These are phyloP conservation scores for Ogataea populi-albae DNA, from an alignment of 805 yeast species.

Conservation along the genomic window DNA sequence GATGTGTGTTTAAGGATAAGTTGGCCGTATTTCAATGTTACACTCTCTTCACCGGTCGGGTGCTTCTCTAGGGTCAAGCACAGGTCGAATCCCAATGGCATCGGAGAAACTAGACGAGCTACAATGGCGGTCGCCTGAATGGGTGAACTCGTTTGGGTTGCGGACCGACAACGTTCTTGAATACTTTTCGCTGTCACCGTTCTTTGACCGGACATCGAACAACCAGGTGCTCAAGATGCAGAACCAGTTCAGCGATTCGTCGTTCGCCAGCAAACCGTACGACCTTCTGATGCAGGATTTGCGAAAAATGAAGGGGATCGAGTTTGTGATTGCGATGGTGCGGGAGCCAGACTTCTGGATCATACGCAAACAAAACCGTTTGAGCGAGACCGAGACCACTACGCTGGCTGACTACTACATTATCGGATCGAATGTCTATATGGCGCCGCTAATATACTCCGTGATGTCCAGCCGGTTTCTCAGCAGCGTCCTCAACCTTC, in stretches of 20 bases:
- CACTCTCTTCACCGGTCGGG: too few relatives aligned
- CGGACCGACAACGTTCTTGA: slow-evolving; percentile 89
- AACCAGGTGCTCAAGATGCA: slow-evolving; percentile 97
- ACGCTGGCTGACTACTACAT: slow-evolving; percentile 79
- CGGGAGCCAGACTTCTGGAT: slow-evolving; percentile 94
- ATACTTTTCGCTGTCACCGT: slow-evolving; percentile 91
- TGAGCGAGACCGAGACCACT: slow-evolving; percentile 47
- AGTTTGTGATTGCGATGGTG: slow-evolving; percentile 69
- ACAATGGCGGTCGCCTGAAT: slow-evolving; percentile 97
- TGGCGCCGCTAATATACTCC: slow-evolving; percentile 77
- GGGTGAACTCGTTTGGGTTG: slow-evolving; percentile 88
- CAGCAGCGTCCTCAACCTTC: slow-evolving; percentile 43
- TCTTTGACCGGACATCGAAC: slow-evolving; percentile 89
- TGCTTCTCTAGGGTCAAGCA: too few relatives aligned
- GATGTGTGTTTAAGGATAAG: too few relatives aligned
- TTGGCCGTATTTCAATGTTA: too few relatives aligned
- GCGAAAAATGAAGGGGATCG: slow-evolving; percentile 77
- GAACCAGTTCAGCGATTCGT: slow-evolving; percentile 66
- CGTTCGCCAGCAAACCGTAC: slow-evolving; percentile 35
- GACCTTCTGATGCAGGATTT: slow-evolving; percentile 46
- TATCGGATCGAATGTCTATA: slow-evolving; percentile 88
- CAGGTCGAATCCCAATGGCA: too few relatives aligned
- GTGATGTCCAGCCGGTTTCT: slow-evolving; percentile 69
- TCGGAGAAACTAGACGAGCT: slow-evolving; percentile 82
- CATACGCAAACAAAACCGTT: slow-evolving; percentile 74